These are phyloP conservation scores for Tephrocybe rancida DNA, from an alignment of 768 basidiomycete genomes.

Conservation along the genomic window DNA sequence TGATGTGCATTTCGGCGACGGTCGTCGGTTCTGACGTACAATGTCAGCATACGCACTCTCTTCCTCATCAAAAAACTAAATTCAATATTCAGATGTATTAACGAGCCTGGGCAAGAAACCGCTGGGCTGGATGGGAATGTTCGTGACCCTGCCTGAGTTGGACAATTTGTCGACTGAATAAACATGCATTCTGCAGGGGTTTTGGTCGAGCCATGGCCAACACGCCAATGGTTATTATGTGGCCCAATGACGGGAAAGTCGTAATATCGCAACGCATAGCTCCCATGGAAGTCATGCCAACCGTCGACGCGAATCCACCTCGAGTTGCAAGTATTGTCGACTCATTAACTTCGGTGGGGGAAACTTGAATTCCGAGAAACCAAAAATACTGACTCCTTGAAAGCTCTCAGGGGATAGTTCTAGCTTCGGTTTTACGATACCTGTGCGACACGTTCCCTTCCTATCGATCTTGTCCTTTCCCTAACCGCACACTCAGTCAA, in stretches of 20 bases:
- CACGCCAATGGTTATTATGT: conserved; percentile 74
- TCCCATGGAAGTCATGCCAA: conserved; percentile 54
- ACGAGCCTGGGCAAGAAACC: conserved; percentile 39
- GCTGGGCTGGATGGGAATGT: conserved; percentile 69
- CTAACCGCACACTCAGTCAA: conserved; percentile 33
- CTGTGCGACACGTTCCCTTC: conserved; percentile 32
- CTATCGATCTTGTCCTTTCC: not conserved
- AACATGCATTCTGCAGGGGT: conserved; percentile 41
- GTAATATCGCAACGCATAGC: conserved; percentile 71
- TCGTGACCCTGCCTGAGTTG: conserved; percentile 17
- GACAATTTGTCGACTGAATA: not conserved
- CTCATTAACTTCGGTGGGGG: conserved; percentile 39
- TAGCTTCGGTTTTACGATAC: conserved; percentile 52
- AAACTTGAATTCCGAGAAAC: not conserved
- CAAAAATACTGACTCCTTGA: conserved; percentile 11
- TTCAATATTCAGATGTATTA: conserved; percentile 43
- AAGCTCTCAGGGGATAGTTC: conserved; percentile 45
- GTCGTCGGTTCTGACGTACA: conserved; percentile 46
- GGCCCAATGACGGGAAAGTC: conserved; percentile 65
- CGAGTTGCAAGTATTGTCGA: conserved; percentile 45
- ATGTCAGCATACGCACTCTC: conserved; percentile 30
- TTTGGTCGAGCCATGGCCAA: conserved; percentile 58
- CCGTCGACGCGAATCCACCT: conserved; percentile 52
- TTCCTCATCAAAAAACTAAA: not conserved
- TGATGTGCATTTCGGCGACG: conserved; percentile 50